Conservation (phyloP, 1,139 yeast genomes). For the Candida sp. region DNA sequence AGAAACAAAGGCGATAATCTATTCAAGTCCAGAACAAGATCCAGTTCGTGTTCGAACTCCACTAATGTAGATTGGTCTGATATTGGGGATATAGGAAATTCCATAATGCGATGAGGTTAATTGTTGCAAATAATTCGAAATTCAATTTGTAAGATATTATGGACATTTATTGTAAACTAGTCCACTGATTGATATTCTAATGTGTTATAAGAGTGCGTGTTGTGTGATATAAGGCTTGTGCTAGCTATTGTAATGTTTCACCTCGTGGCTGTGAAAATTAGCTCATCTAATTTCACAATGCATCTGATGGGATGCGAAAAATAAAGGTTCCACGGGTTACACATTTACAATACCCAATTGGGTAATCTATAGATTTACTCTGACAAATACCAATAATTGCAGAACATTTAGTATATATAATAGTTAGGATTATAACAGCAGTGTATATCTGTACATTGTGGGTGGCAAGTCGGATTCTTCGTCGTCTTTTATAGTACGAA, state of each 20-base stretch:
- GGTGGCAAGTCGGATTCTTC: too few species aligned
- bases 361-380: not conserved
- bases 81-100: not conserved
- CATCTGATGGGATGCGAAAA: not conserved
- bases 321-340: not conserved
- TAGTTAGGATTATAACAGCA: too few species aligned
- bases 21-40: not conserved
- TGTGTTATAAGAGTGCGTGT: too few species aligned
- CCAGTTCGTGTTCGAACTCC: not conserved
- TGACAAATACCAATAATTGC: not conserved
- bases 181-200: not conserved
- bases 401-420: too few species aligned
- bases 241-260: too few species aligned
- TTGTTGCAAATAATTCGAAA: not conserved
- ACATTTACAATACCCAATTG: not conserved
- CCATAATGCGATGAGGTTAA: slow-evolving; percentile 1
- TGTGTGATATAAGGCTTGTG: too few species aligned
- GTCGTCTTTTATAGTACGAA: too few species aligned
- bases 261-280: not conserved
- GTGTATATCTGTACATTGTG: too few species aligned
- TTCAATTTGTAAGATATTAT: not conserved
- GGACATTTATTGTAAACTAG: not conserved
- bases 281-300: not conserved
- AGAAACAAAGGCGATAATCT: slow-evolving; percentile 27
- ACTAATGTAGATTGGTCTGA: slow-evolving; percentile 8